Base-by-base conservation (phyloP, 2,329 filamentous ascomycete genomes). In the Whalleya microplaca region DNA sequence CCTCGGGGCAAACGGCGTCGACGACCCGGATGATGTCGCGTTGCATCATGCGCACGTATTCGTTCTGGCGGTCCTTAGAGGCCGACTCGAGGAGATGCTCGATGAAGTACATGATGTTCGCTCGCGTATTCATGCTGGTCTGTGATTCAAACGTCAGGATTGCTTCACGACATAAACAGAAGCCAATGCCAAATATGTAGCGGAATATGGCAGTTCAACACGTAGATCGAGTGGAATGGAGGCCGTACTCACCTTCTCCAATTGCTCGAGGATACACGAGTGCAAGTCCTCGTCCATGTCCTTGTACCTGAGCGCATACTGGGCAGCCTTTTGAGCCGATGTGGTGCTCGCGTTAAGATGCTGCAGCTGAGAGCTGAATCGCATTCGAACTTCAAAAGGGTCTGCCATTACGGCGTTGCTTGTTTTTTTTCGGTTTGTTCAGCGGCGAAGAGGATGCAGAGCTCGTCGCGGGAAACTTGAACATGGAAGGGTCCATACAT, bases 81-180 rank as follows among this genome's bases (percentile, higher is more conserved):
- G 92, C 90, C 76, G 92, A 82, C 71, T 98, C 94, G 71, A 96
- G 90, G 65, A 99, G 91, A 66, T 94, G 90, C 70, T 98, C 94
- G 70, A 99, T 89, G 75, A 99, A 99, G 76, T 96, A 99, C 90
- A 99, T 96, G 73, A 99, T 98, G 72, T 99, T 99, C 56, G 95
- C 96, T 58, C 94, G 84, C 49, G 89, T 96, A 75, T 99, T 99
- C 90, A 99, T 96, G 64, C 91, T 94, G 65, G 91, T 96, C 84
- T 93, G 66, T 27, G 8, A 21, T 29, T 14, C 19, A 18, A 37
- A 47, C 21, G 52, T 56, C 41, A 51, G 41, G 58, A 21, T 56
- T 47, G 12, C 20, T 48, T 23, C 32, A 14, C 14, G 32, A 5
- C 32, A 37, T 12, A 16, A 6, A 3, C 32, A 43, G 2, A 21